Conservation (phyloP, 768 basidiomycete species). For the Mycena kentingensis region DNA sequence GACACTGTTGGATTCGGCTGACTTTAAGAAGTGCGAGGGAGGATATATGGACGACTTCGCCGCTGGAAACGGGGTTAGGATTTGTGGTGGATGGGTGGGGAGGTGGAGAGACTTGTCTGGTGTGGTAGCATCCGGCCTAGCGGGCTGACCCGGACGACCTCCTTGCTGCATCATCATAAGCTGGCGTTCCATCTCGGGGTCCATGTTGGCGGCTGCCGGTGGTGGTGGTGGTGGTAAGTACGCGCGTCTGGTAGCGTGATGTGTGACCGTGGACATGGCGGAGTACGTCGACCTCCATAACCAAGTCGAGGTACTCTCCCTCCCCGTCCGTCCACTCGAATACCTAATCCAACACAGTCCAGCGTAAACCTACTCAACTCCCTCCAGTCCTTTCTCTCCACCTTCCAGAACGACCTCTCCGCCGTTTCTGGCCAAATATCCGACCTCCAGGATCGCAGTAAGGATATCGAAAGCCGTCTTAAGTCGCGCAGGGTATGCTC, state of each 20-base stretch:
- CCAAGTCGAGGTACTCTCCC: conserved; percentile 71
- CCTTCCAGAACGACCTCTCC: conserved; percentile 92
- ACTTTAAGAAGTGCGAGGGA: conserved; percentile 97
- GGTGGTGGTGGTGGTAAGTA: conserved; percentile 29
- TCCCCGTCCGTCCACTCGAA: not conserved
- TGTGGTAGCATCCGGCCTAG: conserved; percentile 50
- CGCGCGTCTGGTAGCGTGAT: too few species aligned
- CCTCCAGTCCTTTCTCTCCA: conserved; percentile 88
- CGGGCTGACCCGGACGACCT: conserved; percentile 42
- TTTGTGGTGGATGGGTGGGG: conserved; percentile 8
- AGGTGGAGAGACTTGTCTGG: conserved; percentile 68
- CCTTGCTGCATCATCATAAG: conserved; percentile 52
- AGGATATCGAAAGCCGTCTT: conserved; percentile 85
- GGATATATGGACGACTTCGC: conserved; percentile 96
- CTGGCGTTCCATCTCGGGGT: conserved; percentile 49
- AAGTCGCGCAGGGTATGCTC: conserved; percentile 73
- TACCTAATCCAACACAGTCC: conserved; percentile 58
- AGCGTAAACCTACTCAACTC: conserved; percentile 85
- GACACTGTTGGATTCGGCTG: too few species aligned
- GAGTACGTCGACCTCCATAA: conserved; percentile 90
- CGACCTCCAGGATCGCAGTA: conserved; percentile 87
- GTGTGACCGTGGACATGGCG: too few species aligned
- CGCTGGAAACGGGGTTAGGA: conserved; percentile 46
- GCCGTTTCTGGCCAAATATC: conserved; percentile 96
- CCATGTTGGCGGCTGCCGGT: conserved; percentile 38